Conservation (phyloP, 768 basidiomycete genomes). For the Kwoniella heveanensis region DNA sequence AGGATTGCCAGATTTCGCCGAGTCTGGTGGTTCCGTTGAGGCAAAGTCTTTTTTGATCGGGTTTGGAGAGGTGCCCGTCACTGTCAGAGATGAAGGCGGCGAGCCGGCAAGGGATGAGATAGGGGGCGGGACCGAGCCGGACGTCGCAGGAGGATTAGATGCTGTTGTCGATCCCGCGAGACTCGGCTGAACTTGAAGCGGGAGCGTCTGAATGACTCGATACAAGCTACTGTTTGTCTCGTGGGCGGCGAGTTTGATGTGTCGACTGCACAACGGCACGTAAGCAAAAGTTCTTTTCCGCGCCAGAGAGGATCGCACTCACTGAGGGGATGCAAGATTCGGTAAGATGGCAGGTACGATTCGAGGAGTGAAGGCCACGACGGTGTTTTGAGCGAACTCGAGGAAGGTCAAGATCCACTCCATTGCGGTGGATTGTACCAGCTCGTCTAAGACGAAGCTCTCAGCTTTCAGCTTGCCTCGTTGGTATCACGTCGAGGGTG, state of each 20-base stretch:
- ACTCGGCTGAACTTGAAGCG: constrained; percentile 63
- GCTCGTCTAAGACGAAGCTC: constrained; percentile 73
- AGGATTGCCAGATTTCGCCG: constrained; percentile 10
- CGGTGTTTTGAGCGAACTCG: constrained; percentile 81
- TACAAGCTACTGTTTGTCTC: constrained; percentile 83
- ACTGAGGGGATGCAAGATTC: constrained; percentile 68
- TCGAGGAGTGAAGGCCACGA: constrained; percentile 90
- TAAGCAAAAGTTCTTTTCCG: neutral
- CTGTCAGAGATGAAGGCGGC: constrained; percentile 27
- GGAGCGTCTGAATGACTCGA: constrained; percentile 80
- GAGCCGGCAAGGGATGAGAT: constrained; percentile 34
- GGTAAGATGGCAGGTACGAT: constrained; percentile 90
- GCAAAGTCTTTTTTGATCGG: constrained; percentile 37
- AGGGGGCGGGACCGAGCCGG: constrained; percentile 33
- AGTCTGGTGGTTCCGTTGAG: constrained; percentile 26
- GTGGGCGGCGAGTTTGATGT: constrained; percentile 83
- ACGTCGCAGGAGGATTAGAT: constrained; percentile 15
- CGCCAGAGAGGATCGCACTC: constrained; percentile 6
- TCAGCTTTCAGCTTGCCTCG: neutral
- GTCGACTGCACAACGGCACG: constrained; percentile 56
- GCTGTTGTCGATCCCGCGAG: constrained; percentile 21
- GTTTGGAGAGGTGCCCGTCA: constrained; percentile 27
- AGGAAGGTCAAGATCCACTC: constrained; percentile 91
- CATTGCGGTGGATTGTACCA: constrained; percentile 91
- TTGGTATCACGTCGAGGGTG: constrained; percentile 15